phyloP scores from a whole-genome alignment of 352 stramenopile species.

The Globisporangium uncinulatum region DNA sequence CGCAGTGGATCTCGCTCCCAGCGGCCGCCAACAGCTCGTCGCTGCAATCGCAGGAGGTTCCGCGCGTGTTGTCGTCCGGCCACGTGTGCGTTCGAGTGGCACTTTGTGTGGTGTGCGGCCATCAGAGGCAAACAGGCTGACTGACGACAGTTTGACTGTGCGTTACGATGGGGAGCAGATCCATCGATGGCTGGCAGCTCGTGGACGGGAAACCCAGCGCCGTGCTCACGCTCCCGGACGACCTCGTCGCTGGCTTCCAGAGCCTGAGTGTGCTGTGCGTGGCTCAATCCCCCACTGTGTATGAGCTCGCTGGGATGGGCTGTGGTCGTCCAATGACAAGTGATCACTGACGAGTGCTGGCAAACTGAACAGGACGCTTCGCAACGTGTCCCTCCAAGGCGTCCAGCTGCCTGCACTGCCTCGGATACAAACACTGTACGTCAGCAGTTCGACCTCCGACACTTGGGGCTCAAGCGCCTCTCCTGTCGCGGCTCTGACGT shows the following conservation, averaged over 20 bases:
- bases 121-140: too few species aligned
- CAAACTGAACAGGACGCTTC: slow-evolving; percentile 6
- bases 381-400: slow-evolving; percentile 8
- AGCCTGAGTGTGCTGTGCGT: slow-evolving; percentile 6
- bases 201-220: slow-evolving; percentile 3
- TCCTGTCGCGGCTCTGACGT: neutral
- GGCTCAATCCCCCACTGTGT: too few species aligned
- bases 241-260: neutral
- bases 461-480: neutral
- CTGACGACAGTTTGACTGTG: neutral
- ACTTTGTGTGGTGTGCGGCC: too few species aligned
- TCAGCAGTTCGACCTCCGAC: neutral
- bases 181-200: slow-evolving; percentile 4
- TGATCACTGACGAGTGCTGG: neutral
- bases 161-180: neutral
- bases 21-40: neutral
- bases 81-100: slow-evolving; percentile 9
- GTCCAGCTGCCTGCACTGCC: slow-evolving; percentile 8
- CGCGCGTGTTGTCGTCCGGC: neutral
- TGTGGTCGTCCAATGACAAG: too few species aligned
- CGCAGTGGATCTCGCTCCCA: slow-evolving; percentile 6
- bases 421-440: slow-evolving; percentile 7
- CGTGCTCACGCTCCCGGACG: slow-evolving; percentile 5
- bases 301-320: too few species aligned
- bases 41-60: neutral